These are phyloP conservation scores for Ogataea chonburiensis DNA, from an alignment of 805 yeast species.

Conservation along the genomic window DNA sequence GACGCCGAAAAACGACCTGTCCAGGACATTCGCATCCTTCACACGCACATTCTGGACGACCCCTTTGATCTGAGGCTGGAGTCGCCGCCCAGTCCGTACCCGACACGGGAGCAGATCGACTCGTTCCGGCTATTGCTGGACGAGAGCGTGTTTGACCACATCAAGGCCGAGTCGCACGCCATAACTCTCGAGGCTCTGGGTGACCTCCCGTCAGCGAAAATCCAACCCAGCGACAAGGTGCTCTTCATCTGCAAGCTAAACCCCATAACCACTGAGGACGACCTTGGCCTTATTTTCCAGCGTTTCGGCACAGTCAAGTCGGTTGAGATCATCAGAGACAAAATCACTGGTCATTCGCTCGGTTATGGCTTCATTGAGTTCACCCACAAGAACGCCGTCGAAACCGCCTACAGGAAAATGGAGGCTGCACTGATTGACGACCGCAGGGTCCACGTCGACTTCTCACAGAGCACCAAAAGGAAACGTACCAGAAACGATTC, in stretches of 20 bases:
- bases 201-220: constrained; percentile 57
- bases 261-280: constrained; percentile 58
- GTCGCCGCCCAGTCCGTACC: constrained; percentile 37
- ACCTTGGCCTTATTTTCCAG: constrained; percentile 54
- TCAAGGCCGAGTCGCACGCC: constrained; percentile 51
- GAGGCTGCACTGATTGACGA: constrained; percentile 65
- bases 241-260: constrained; percentile 64
- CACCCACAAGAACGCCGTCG: constrained; percentile 47
- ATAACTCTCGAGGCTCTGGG: constrained; percentile 63
- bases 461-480: constrained; percentile 52
- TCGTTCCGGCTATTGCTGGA: constrained; percentile 34
- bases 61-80: constrained; percentile 45
- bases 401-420: constrained; percentile 61
- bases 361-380: constrained; percentile 67
- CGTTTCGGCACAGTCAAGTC: constrained; percentile 56
- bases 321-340: constrained; percentile 53
- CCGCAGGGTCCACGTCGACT: constrained; percentile 61
- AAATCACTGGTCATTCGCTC: constrained; percentile 46
- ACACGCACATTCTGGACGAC: constrained; percentile 50
- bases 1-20: constrained; percentile 44
- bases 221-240: constrained; percentile 59
- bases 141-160: constrained; percentile 19
- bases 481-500: constrained; percentile 6
- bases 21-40: constrained; percentile 51
- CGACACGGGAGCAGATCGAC: constrained; percentile 32